Conservation (phyloP, 352 stramenopile species). For the Pythium folliculosum region DNA sequence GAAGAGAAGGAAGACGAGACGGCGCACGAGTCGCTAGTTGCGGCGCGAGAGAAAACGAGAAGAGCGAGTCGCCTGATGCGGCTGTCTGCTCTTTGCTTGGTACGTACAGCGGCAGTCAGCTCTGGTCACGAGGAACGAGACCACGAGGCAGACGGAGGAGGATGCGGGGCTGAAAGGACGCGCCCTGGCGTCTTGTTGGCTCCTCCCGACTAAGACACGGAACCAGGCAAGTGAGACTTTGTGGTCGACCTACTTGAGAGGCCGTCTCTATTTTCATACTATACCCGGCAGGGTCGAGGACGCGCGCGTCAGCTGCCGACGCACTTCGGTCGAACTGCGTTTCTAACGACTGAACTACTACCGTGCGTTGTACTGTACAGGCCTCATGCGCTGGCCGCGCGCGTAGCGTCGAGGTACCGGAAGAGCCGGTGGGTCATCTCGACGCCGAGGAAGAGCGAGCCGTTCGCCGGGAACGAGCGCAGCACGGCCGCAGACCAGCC, state of each 20-base stretch:
- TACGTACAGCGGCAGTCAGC: slow-evolving; percentile 2
- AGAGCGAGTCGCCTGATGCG: background rate
- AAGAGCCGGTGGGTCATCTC: slow-evolving; percentile 87
- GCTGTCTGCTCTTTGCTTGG: background rate
- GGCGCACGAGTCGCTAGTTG: background rate
- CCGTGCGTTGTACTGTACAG: background rate
- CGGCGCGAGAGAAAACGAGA: slow-evolving; percentile 2
- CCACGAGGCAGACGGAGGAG: no score
- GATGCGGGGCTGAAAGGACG: no score
- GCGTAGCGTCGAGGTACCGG: slow-evolving; percentile 50
- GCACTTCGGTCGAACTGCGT: no score
- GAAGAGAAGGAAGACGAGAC: background rate
- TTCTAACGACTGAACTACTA: no score
- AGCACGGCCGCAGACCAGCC: slow-evolving; percentile 85
- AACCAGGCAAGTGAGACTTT: no score
- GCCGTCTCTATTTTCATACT: no score
- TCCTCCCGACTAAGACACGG: no score
- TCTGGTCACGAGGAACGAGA: no score
- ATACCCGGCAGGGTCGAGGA: no score
- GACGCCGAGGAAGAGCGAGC: slow-evolving; percentile 88
- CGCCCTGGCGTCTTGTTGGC: no score
- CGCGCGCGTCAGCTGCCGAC: background rate
- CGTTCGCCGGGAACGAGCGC: slow-evolving; percentile 87
- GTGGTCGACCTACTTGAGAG: background rate
- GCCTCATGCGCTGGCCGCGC: slow-evolving; percentile 13